These are phyloP conservation scores for Dactylellina parvicollis DNA, from an alignment of 2,329 filamentous ascomycete genomes.

Conservation along the genomic window DNA sequence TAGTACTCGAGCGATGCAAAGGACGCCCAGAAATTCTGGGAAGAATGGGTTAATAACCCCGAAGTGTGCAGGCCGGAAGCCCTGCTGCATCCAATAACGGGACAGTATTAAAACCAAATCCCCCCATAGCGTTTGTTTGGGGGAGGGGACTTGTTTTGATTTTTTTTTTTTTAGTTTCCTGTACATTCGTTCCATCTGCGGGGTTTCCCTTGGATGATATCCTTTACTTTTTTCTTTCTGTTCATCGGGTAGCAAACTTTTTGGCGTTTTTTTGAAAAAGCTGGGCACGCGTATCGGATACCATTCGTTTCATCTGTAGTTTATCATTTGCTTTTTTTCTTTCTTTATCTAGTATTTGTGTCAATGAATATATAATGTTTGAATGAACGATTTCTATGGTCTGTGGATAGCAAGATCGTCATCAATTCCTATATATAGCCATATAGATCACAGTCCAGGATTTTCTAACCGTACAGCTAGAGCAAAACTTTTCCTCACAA, in stretches of 20 bases:
- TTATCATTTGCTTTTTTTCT: background rate
- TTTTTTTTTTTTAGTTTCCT: background rate
- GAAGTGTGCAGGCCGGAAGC: constrained; percentile 48
- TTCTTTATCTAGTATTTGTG: background rate
- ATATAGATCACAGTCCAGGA: background rate
- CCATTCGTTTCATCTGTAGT: background rate
- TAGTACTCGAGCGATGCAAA: constrained; percentile 39
- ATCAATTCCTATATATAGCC: background rate
- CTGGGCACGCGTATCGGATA: background rate
- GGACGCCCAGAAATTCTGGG: constrained; percentile 45
- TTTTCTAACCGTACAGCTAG: too few relatives aligned
- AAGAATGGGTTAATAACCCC: constrained; percentile 40
- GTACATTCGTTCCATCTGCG: background rate
- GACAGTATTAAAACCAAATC: constrained; percentile 45
- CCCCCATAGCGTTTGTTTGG: background rate
- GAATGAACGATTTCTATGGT: too few relatives aligned
- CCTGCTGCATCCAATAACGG: constrained; percentile 35
- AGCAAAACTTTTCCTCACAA: too few relatives aligned
- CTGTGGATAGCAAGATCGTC: too few relatives aligned
- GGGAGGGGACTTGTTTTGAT: too few relatives aligned
- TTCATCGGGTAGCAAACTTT: background rate
- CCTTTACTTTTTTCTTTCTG: background rate
- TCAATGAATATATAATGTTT: background rate
- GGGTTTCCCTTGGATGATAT: background rate
- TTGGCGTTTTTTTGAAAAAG: background rate